Evolutionary conservation across 1,284 basidiomycete species (phyloP).

Genomic region (Xerocomus amazonicus): DNA sequence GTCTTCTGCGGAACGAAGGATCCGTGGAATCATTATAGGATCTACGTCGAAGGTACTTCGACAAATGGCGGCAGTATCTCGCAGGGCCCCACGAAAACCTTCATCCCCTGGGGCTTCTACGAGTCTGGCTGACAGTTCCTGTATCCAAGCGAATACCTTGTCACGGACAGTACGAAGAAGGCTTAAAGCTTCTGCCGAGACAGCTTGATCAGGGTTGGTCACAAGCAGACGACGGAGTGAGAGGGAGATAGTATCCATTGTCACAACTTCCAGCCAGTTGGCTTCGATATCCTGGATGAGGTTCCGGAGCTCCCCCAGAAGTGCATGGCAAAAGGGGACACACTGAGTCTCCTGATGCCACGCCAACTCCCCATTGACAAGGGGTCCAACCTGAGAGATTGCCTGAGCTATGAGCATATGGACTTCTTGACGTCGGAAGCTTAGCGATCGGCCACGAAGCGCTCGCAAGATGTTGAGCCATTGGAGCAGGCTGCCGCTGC

Average conservation of each 20-base stretch:
- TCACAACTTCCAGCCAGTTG: constrained; percentile 34
- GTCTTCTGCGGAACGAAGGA: constrained; percentile 27
- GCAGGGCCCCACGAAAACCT: constrained; percentile 29
- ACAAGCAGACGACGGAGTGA: constrained; percentile 8
- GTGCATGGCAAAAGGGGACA: not conserved
- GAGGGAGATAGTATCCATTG: constrained; percentile 13
- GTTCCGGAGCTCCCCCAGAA: not conserved
- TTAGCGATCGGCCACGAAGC: not conserved
- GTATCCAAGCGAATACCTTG: constrained; percentile 37
- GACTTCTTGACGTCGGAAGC: not conserved
- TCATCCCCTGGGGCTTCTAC: constrained; percentile 19
- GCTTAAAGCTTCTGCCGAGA: not conserved
- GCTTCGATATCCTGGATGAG: constrained; percentile 25
- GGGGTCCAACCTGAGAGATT: not conserved
- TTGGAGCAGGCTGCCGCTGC: not conserved
- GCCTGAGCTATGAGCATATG: not conserved
- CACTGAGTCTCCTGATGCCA: not conserved
- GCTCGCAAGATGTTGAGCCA: constrained; percentile 3
- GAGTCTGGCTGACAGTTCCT: constrained; percentile 27
- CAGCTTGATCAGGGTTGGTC: not conserved
- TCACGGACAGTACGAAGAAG: constrained; percentile 34
- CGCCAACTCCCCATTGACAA: not conserved
- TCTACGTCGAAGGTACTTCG: constrained; percentile 41
- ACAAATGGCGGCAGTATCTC: constrained; percentile 39
- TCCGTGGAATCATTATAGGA: constrained; percentile 2